phyloP scores from a whole-genome alignment of 345 rosid genomes.

The Sapria himalayana region DNA sequence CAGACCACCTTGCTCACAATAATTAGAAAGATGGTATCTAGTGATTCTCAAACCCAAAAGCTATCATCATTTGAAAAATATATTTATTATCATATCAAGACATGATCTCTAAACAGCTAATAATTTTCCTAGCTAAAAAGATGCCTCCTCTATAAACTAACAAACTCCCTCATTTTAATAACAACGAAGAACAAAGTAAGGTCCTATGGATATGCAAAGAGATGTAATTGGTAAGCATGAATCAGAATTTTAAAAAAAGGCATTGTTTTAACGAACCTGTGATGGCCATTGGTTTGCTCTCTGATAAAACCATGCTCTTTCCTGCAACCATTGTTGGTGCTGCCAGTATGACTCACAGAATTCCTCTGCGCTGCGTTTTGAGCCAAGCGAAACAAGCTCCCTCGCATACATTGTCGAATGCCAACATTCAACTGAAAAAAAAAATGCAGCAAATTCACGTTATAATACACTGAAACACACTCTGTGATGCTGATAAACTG shows the following conservation, averaged over 20 bases:
- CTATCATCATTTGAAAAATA: too few species aligned
- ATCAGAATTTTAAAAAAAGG: constrained; percentile 6
- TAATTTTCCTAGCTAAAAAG: too few species aligned
- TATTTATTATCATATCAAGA: not conserved
- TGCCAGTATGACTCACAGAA: constrained; percentile 26
- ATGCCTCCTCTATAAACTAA: too few species aligned
- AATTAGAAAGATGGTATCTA: too few species aligned
- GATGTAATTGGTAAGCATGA: not conserved
- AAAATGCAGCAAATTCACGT: constrained; percentile 11
- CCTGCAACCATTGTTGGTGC: constrained; percentile 28
- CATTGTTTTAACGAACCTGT: constrained; percentile 26
- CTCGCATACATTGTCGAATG: constrained; percentile 57
- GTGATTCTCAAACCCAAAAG: too few species aligned
- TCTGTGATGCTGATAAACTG: constrained; percentile 9
- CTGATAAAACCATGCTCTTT: constrained; percentile 22
- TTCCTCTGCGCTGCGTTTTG: constrained; percentile 75
- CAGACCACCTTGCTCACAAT: too few species aligned
- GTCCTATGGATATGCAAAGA: too few species aligned
- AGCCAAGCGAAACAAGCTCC: constrained; percentile 92
- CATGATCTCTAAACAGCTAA: not conserved
- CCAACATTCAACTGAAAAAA: constrained; percentile 45
- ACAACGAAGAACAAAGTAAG: too few species aligned
- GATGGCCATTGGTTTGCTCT: constrained; percentile 17
- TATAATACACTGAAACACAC: constrained; percentile 8
- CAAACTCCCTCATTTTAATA: too few species aligned